Evolutionary conservation across 495 filamentous ascomycete species (phyloP).

Genomic region (Durotheca rogersii): DNA sequence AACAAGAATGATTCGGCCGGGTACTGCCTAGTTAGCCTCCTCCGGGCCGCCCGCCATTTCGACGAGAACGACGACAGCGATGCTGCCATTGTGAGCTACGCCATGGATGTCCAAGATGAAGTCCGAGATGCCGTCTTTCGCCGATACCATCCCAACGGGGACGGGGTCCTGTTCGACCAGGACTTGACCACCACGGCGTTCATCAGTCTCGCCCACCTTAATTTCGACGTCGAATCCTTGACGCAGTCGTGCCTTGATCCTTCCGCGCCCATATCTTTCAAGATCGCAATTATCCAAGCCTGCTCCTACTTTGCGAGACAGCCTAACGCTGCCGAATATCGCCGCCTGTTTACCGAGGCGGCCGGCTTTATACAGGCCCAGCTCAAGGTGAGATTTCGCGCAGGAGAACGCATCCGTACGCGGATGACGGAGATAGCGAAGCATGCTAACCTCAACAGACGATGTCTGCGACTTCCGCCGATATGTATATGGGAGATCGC

Average conservation of each 20-base stretch:
- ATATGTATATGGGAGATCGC: constrained; percentile 45
- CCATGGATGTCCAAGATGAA: constrained; percentile 65
- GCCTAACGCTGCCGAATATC: constrained; percentile 50
- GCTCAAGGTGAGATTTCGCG: constrained; percentile 45
- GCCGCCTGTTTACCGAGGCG: constrained; percentile 52
- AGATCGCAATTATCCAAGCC: constrained; percentile 59
- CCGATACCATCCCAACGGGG: constrained; percentile 46
- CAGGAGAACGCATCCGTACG: not conserved
- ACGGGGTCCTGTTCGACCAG: constrained; percentile 52
- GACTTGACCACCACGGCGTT: constrained; percentile 65
- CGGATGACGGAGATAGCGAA: too few relatives aligned
- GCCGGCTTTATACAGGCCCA: constrained; percentile 57
- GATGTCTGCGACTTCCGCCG: constrained; percentile 42
- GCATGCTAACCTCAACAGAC: constrained; percentile 36
- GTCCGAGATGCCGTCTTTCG: constrained; percentile 63
- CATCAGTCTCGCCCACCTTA: constrained; percentile 59
- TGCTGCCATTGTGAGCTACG: constrained; percentile 61
- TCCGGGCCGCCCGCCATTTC: constrained; percentile 61
- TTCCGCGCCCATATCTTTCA: constrained; percentile 58
- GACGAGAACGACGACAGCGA: constrained; percentile 59
- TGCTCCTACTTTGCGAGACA: constrained; percentile 57
- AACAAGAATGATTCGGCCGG: constrained; percentile 60
- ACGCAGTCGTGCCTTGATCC: constrained; percentile 54
- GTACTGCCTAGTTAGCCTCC: constrained; percentile 60
- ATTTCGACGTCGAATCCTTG: constrained; percentile 56